These are phyloP conservation scores for Exophiala xenobiotica DNA, from an alignment of 2,329 filamentous ascomycete genomes.

Conservation along the genomic window DNA sequence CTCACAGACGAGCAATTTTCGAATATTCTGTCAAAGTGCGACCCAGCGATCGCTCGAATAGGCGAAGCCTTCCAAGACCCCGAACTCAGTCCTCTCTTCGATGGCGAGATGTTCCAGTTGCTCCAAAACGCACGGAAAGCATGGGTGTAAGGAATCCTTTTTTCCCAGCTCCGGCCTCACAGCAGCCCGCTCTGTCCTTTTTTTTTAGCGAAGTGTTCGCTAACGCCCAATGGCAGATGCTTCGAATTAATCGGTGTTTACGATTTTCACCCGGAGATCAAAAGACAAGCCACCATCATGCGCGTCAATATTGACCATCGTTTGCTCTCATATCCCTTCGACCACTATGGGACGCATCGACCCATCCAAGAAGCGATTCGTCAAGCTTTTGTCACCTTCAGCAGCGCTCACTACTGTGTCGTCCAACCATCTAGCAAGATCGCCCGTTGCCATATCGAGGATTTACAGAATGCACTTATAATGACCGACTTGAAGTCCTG, in stretches of 20 bases:
- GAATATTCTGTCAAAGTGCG: neutral
- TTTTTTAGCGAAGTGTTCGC: no score
- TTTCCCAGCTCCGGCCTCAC: neutral
- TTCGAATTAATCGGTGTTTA: neutral
- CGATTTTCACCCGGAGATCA: neutral
- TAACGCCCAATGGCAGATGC: neutral
- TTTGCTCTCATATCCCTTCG: neutral
- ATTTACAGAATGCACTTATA: neutral
- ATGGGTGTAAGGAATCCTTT: conserved; percentile 1
- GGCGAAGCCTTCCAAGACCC: neutral
- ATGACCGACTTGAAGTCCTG: neutral
- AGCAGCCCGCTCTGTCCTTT: no score
- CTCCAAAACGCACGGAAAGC: neutral
- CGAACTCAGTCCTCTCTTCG: neutral
- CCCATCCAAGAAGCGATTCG: neutral
- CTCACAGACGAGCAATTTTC: neutral
- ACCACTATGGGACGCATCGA: neutral
- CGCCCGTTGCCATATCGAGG: neutral
- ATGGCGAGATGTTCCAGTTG: neutral
- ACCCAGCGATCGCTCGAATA: neutral
- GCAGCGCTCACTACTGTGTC: neutral
- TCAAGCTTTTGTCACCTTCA: neutral
- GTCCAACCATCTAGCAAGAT: neutral
- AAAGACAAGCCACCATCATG: neutral
- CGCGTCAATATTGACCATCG: neutral